Evolutionary conservation across 352 stramenopile genomes (phyloP), one percentile per base, ranked within the genome.

Genomic region (Phytophthora podocarpi): DNA sequence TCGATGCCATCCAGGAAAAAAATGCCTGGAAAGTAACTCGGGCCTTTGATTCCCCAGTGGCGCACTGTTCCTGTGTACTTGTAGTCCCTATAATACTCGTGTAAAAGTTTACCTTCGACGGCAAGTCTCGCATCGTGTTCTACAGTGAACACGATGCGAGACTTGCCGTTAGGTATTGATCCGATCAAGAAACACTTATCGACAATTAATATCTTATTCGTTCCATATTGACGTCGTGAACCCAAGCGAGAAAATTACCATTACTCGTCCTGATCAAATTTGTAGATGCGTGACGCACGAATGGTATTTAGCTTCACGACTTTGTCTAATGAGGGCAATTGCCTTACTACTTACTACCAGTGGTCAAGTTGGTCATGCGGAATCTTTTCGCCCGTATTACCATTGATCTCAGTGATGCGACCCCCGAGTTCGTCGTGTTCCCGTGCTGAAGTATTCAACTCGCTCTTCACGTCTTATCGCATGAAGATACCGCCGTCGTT

Each of bases 141-240:
- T n/a, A n/a, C n/a, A 70, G n/a, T n/a, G 31, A 72, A 72, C 11
- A 51, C 64, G 12, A 73, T 67, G 28, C 57, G 57, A 18, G 58
- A 48, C n/a, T 55, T 39, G 11, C 28, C 48, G 27, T 61, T n/a
- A n/a, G n/a, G n/a, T n/a, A n/a, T n/a, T n/a, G n/a, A n/a, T n/a
- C n/a, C n/a, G n/a, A n/a, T 18, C 36, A 26, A n/a, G 20, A 26
- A 49, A 16, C 27, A n/a, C 9, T 54, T 3, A 47, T 34, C 0
- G 52, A 40, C 24, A n/a, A n/a, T n/a, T n/a, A n/a, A n/a, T n/a
- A n/a, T n/a, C n/a, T n/a, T n/a, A n/a, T n/a, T n/a, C n/a, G n/a
- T n/a, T n/a, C n/a, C n/a, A n/a, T n/a, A n/a, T n/a, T n/a, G n/a
- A n/a, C n/a, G n/a, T n/a, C n/a, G n/a, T n/a, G n/a, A n/a, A n/a